Evolutionary conservation across 352 stramenopile genomes (phyloP).

Genomic region (Phytopythium delawarense): DNA sequence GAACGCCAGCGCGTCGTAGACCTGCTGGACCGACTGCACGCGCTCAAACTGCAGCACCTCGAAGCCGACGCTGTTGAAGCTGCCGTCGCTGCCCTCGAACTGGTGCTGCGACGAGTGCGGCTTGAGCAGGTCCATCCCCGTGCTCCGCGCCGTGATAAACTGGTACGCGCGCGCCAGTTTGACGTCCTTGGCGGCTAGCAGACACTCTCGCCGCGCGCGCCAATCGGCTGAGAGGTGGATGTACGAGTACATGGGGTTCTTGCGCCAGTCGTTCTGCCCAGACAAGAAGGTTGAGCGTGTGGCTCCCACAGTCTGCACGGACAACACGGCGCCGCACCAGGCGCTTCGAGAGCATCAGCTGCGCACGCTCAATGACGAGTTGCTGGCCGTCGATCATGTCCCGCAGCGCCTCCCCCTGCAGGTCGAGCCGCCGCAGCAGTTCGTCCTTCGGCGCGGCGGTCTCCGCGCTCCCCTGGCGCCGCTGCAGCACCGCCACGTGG

Average conservation of each 20-base stretch:
- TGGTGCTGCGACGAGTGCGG: slow-evolving; percentile 17
- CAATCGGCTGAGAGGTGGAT: slow-evolving; percentile 16
- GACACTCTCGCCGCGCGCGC: slow-evolving; percentile 16
- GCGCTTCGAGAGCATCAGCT: slow-evolving; percentile 5
- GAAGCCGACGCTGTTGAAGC: slow-evolving; percentile 15
- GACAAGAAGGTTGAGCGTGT: slow-evolving; percentile 3
- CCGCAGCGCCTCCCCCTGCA: not conserved
- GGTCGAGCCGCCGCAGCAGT: not conserved
- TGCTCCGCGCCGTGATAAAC: slow-evolving; percentile 27
- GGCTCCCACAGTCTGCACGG: not conserved
- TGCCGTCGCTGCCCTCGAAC: slow-evolving; percentile 17
- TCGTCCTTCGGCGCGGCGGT: not conserved
- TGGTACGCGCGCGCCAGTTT: slow-evolving; percentile 19
- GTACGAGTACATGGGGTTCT: slow-evolving; percentile 10
- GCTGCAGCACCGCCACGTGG: not conserved
- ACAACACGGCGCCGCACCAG: not conserved
- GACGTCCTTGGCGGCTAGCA: slow-evolving; percentile 17
- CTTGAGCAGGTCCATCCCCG: slow-evolving; percentile 22
- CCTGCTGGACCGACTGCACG: slow-evolving; percentile 12
- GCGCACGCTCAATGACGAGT: slow-evolving; percentile 1
- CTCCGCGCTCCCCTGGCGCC: not conserved
- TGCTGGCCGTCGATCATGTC: not conserved
- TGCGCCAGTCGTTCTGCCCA: slow-evolving; percentile 11
- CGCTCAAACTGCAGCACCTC: slow-evolving; percentile 17
- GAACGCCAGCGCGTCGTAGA: slow-evolving; percentile 21